These are phyloP conservation scores for Microbotryum silenes-acaulis DNA, from an alignment of 1,284 basidiomycete genomes.

Conservation along the genomic window DNA sequence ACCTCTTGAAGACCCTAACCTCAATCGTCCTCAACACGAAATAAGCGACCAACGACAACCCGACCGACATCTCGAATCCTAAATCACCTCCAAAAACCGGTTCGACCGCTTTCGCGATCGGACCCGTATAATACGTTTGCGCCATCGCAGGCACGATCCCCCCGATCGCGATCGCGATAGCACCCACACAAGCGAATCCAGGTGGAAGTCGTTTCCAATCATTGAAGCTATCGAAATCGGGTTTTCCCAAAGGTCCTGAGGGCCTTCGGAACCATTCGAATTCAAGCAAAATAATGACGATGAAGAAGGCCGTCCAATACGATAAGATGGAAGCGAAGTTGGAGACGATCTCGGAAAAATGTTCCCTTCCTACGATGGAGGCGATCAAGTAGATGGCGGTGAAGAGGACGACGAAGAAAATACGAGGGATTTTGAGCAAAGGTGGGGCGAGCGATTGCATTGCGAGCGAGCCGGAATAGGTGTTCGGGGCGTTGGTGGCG, in stretches of 20 bases:
- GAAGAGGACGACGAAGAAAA: constrained; percentile 53
- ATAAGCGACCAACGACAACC: no score
- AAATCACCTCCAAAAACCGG: constrained; percentile 24
- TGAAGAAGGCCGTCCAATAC: constrained; percentile 60
- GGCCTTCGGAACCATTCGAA: constrained; percentile 38
- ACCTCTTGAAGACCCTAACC: no score
- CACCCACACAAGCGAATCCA: neutral
- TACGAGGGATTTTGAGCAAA: constrained; percentile 53
- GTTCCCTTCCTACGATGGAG: constrained; percentile 55
- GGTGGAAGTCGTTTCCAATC: constrained; percentile 35
- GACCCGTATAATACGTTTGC: constrained; percentile 21
- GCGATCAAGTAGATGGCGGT: constrained; percentile 52
- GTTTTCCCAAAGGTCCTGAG: constrained; percentile 39
- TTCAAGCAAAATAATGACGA: constrained; percentile 53
- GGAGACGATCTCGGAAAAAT: constrained; percentile 53
- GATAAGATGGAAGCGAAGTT: constrained; percentile 53
- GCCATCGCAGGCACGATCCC: constrained; percentile 12
- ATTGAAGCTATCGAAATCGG: constrained; percentile 54
- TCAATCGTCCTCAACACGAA: no score
- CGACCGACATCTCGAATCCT: neutral
- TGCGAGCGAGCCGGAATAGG: constrained; percentile 53
- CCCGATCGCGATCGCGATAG: constrained; percentile 3
- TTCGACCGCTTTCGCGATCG: constrained; percentile 17
- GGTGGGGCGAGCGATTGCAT: constrained; percentile 52
- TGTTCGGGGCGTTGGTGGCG: constrained; percentile 55